These are phyloP conservation scores for Colletotrichum trifolii DNA, from an alignment of 2,329 filamentous ascomycete species.

Conservation along the genomic window DNA sequence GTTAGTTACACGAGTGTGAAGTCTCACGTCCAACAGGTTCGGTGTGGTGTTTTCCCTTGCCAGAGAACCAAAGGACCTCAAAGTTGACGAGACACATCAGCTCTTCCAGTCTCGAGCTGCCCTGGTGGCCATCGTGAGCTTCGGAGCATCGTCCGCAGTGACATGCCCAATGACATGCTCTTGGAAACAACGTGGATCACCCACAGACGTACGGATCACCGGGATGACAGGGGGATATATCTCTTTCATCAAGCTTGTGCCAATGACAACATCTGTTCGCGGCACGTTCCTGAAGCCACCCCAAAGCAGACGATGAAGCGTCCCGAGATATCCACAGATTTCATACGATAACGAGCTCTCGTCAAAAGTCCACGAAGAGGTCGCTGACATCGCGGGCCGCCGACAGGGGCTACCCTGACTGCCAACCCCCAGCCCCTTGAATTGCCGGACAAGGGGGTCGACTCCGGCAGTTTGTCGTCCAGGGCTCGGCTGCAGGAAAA, in stretches of 20 bases:
- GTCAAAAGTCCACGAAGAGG: background rate
- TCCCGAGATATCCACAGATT: background rate
- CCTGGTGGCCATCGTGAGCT: background rate
- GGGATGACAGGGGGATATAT: background rate
- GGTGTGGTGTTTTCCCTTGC: too few species aligned
- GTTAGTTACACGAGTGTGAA: background rate
- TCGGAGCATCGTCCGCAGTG: slow-evolving; percentile 7
- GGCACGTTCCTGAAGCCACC: slow-evolving; percentile 18
- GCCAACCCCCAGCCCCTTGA: background rate
- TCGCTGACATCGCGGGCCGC: background rate
- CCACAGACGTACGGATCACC: background rate
- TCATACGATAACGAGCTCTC: slow-evolving; percentile 5
- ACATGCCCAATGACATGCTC: background rate
- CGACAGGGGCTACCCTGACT: slow-evolving; percentile 8
- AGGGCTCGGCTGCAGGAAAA: slow-evolving; percentile 15
- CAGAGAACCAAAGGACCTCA: too few species aligned
- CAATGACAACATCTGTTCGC: slow-evolving; percentile 10
- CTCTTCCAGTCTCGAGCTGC: too few species aligned
- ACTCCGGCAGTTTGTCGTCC: background rate
- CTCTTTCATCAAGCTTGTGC: background rate
- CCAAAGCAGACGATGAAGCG: background rate
- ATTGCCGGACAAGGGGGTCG: background rate
- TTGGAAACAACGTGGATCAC: background rate
- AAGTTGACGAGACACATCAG: too few species aligned
- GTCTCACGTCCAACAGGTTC: too few species aligned